A percentile compares a stretch with the other conserved stretches of the same genome.
phyloP scores from a whole-genome alignment of 306 rosid species.

The Lablab purpureus region DNA sequence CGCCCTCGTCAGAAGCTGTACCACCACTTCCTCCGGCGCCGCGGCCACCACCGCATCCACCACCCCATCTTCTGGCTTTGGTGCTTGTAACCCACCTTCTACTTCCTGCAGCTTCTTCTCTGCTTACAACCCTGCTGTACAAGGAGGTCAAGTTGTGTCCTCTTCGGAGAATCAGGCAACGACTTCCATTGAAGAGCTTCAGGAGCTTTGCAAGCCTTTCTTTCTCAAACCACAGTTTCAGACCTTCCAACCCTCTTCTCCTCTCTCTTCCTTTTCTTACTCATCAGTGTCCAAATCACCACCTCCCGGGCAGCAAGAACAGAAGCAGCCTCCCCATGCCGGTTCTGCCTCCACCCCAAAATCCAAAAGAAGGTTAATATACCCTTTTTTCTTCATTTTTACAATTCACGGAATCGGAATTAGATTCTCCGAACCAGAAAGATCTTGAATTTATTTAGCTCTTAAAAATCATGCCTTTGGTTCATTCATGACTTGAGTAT shows the following conservation, averaged over 20 bases:
- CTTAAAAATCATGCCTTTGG: slow-evolving; percentile 6
- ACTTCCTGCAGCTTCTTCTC: slow-evolving; percentile 46
- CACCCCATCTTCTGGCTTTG: slow-evolving; percentile 22
- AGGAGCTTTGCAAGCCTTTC: slow-evolving; percentile 89
- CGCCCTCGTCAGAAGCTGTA: slow-evolving; percentile 88
- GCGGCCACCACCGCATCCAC: background rate
- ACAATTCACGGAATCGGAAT: background rate
- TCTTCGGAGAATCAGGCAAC: slow-evolving; percentile 54
- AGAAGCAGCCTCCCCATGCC: slow-evolving; percentile 45
- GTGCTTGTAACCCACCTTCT: slow-evolving; percentile 32
- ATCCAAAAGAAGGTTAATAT: slow-evolving; percentile 80
- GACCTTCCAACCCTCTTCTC: slow-evolving; percentile 26
- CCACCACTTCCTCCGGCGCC: slow-evolving; percentile 46
- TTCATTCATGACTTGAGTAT: slow-evolving; percentile 18
- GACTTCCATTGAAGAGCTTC: slow-evolving; percentile 62
- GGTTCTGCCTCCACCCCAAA: slow-evolving; percentile 61
- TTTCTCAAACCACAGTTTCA: slow-evolving; percentile 61
- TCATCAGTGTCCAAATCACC: slow-evolving; percentile 49
- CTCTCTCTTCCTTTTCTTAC: slow-evolving; percentile 47
- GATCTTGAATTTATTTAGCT: slow-evolving; percentile 16
- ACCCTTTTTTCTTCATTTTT: background rate
- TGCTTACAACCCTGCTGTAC: slow-evolving; percentile 38
- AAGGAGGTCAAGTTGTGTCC: slow-evolving; percentile 45
- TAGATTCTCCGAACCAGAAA: background rate
- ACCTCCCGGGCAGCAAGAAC: slow-evolving; percentile 43